Evolutionary conservation across 2,329 filamentous ascomycete genomes (phyloP), one percentile per base, ranked within the genome.

Genomic region (Lachnellula cervina): DNA sequence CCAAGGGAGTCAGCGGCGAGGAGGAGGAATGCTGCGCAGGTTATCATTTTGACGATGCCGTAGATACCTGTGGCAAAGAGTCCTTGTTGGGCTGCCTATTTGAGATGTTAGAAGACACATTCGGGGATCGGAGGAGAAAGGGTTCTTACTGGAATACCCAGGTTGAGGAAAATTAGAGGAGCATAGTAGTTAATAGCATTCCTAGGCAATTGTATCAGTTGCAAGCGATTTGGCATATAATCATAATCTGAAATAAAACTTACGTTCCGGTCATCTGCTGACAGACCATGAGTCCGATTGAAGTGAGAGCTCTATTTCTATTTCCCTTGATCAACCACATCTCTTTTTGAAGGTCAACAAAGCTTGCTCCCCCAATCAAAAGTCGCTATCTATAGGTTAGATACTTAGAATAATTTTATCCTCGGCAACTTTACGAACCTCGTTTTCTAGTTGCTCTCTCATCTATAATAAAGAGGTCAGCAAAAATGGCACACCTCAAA

Each of bases 41-140:
- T 80, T 9, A 76, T 71, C 71, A 86, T 83, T 70, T 90, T 90
- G 54, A 88, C 81, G 52, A 89, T 78, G 25, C 87, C 87, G 67
- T 89, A 90, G 61, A 90, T 80, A 42, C 87, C 87, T 0, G 87
- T 89, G 4, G 87, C 86, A 68, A 90, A 88, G 23, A 90, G 80
- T 17, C 80, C 81, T 42, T 80, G 77, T 40, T 78, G 69, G 5
- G 78, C 83, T 13, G 76, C 76, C 5, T 67, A 6, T 4, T 16
- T 25, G n/a, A 37, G 5, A n/a, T 32, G 4, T 56, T 25, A 32
- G 44, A 4, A 32, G 4, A 5, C 21, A 19, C 4, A 8, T 32
- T 4, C 6, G 2, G 16, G 23, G 0, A 45, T 11, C 42, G 58
- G 32, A 11, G 50, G 51, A 34, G 54, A 56, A 14, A 6, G 51